Evolutionary conservation across 2,329 filamentous ascomycete species (phyloP), one percentile per base, ranked within the genome.

Genomic region (Tympanopsis confertula): DNA sequence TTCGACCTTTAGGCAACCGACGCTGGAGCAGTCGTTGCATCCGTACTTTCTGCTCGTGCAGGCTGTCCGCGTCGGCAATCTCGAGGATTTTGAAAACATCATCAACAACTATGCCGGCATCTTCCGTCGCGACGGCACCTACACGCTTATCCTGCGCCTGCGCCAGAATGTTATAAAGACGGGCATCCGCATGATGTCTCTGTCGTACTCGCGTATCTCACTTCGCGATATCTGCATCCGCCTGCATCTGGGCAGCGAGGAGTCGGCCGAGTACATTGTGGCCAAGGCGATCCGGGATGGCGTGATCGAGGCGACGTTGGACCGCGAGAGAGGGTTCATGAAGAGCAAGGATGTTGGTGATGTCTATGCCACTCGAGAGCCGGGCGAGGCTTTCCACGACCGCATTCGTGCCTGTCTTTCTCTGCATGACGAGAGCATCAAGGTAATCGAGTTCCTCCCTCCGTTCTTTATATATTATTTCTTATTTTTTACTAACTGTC

Each of bases 151-250:
- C 50, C 74, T 96, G 45, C 88, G 91, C 45, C 72, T 98, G 44
- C 81, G 91, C 50, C 91, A 98, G 63, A 98, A 98, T 56, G 91
- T 98, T 54, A 96, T 98, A 76, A 94, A 94, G 71, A 98, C 91
- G 3, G 91, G 91, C 47, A 94, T 98, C 45, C 86, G 91, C 50
- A 95, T 96, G 87, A 94, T 98, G 77, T 96, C 89, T 29, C 71
- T 98, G 45, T 94, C 88, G 15, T 98, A 98, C 68, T 94, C 89
- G 42, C 85, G 89, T 44, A 98, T 98, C 53, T 95, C 89, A 1
- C 74, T 98, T 39, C 82, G 91, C 41, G 91, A 98, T 56, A 98
- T 98, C 49, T 98, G 91, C 65, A 87, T 96, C 41, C 85, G 91
- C 35, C 71, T 98, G 37, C 87, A 93, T 37, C 70, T 98, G 7